Conservation (phyloP, 108 stramenopile species). For the Bacterosira constricta region DNA sequence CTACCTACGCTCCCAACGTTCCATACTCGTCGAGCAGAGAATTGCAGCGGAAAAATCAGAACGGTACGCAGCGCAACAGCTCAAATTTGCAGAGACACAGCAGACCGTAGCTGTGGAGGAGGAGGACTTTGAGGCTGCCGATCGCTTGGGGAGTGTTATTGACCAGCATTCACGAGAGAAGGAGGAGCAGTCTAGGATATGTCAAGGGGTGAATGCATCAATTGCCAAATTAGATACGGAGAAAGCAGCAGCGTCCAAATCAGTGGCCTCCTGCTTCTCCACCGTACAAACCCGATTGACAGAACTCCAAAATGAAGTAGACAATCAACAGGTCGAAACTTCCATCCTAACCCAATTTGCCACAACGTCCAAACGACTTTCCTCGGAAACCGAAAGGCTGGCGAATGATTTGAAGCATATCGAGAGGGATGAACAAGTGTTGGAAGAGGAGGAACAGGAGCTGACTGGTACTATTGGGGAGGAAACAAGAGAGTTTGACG, state of each 20-base stretch:
- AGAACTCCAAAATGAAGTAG: constrained; percentile 51
- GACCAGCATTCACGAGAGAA: constrained; percentile 65
- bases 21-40: constrained; percentile 57
- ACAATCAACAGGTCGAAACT: constrained; percentile 48
- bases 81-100: constrained; percentile 64
- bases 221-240: constrained; percentile 61
- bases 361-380: constrained; percentile 65
- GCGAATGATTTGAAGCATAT: constrained; percentile 76
- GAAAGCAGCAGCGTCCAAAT: constrained; percentile 49
- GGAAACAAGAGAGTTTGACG: constrained; percentile 75
- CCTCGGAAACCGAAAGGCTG: constrained; percentile 75
- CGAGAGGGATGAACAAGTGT: constrained; percentile 78
- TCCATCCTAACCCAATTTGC: constrained; percentile 63
- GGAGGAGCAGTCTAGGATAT: constrained; percentile 51
- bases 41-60: constrained; percentile 58
- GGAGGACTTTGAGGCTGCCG: constrained; percentile 89
- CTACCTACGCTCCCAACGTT: constrained; percentile 45
- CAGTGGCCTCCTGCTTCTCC: constrained; percentile 63
- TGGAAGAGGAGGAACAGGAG: constrained; percentile 76
- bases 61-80: constrained; percentile 62
- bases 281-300: constrained; percentile 55
- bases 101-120: constrained; percentile 74
- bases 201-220: constrained; percentile 49
- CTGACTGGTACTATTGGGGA: constrained; percentile 75
- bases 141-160: constrained; percentile 66